Evolutionary conservation across 139 green algal genomes (phyloP).

Genomic region (Tetraselmis striata): DNA sequence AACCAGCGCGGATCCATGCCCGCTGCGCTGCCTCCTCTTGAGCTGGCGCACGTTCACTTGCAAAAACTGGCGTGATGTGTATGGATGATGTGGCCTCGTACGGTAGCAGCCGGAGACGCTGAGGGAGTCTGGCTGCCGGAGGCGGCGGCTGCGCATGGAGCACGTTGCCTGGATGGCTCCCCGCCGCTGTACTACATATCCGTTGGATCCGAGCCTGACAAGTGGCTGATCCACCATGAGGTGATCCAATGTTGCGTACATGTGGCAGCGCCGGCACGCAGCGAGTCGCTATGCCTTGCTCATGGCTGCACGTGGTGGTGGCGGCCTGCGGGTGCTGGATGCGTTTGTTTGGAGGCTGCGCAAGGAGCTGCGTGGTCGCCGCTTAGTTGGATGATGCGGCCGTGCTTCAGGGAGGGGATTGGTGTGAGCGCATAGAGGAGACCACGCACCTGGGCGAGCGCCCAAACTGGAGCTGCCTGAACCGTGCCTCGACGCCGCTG

Average conservation of each 20-base stretch:
- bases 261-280: not conserved
- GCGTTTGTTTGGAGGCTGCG: too few relatives aligned
- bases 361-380: too few relatives aligned
- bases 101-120: too few relatives aligned
- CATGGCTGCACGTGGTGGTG: not conserved
- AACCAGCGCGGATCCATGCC: too few relatives aligned
- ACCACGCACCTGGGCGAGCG: not conserved
- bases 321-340: not conserved
- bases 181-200: not conserved
- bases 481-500: not conserved
- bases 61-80: too few relatives aligned
- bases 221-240: not conserved
- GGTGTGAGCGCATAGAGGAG: not conserved
- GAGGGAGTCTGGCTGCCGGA: not conserved
- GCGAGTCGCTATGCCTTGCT: not conserved
- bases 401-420: not conserved
- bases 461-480: not conserved
- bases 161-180: not conserved
- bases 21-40: too few relatives aligned
- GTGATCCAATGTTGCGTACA: not conserved
- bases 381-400: too few relatives aligned
- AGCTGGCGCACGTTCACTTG: too few relatives aligned
- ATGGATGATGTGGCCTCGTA: not conserved
- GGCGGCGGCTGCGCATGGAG: not conserved
- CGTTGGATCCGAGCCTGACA: not conserved